Evolutionary conservation across 768 basidiomycete genomes (phyloP), one percentile per base, ranked within the genome.

Genomic region (Lactarius hengduanensis): DNA sequence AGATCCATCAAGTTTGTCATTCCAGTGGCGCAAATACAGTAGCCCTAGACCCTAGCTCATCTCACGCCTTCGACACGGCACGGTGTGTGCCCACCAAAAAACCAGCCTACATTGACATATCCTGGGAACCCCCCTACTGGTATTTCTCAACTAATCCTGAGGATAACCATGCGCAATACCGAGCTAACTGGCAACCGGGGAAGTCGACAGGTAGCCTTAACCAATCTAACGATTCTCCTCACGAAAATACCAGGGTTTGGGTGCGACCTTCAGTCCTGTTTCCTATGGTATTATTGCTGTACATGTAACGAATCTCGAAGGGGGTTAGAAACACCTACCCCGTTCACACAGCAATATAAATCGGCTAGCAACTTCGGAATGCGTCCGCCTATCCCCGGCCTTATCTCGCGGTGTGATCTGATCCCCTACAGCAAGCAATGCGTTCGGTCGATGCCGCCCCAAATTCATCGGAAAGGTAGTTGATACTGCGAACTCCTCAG

Each of bases 401-500:
- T 62, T 38, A 45, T 66, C 55, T 55, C 55, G 41, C 40, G 40
- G 53, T 53, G 55, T 67, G 63, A 62, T 65, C 57, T 7, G 28
- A 34, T 60, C 2, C 34, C 30, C 59, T 68, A 38, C 72, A 94
- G 93, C 80, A 98, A 98, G 78, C 91, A 98, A 98, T n/a, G 78
- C 91, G 94, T 57, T 83, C 92, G 70, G 80, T 98, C 26, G 97
- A 96, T 62, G 96, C 94, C 10, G 96, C 47, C 22, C 22, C 22
- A 26, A 94, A 96, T 97, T 57, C 93, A 98, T 82, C 96, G 94
- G 79, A 94, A 94, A 75, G 88, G 95, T 67, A 57, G 96, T 94
- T 76, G 94, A 96, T 76, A 90, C 94, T 70, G 84, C 86, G 22
- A 89, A 85, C 71, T 77, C 86, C 32, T 87, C 89, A 28, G 82